A percentile compares a stretch with the other conserved stretches of the same genome.
Conservation (phyloP, 257 asterid species). For the Primulina tabacum region DNA sequence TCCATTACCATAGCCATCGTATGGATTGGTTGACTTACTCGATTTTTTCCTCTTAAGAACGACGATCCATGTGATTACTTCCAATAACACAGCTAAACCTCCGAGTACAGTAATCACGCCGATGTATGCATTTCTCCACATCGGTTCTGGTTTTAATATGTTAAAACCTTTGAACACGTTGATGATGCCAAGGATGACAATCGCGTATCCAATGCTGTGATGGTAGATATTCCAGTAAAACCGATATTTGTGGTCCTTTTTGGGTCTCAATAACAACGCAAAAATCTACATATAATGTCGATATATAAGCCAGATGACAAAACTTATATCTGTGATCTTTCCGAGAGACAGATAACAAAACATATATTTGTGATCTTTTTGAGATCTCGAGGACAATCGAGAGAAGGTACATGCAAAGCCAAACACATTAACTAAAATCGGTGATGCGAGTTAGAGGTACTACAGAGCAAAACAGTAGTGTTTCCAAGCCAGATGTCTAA, state of each 20-base stretch:
- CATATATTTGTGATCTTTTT: not conserved
- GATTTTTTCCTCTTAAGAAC: conserved; percentile 55
- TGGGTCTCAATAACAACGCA: conserved; percentile 75
- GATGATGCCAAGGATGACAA: conserved; percentile 57
- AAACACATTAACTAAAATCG: conserved; percentile 13
- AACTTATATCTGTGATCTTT: not conserved
- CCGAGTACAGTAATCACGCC: conserved; percentile 48
- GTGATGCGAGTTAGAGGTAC: not conserved
- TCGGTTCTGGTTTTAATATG: conserved; percentile 57
- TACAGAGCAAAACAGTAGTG: not conserved
- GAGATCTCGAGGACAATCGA: not conserved
- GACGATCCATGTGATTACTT: conserved; percentile 67
- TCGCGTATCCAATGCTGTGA: conserved; percentile 57
- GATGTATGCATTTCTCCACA: conserved; percentile 63
- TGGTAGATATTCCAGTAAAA: conserved; percentile 87
- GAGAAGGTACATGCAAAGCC: conserved; percentile 8
- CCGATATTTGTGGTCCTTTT: conserved; percentile 72
- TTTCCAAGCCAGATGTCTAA: not conserved
- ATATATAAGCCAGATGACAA: not conserved
- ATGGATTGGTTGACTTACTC: conserved; percentile 51
- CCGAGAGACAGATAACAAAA: not conserved
- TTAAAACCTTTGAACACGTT: conserved; percentile 75
- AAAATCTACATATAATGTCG: conserved; percentile 40
- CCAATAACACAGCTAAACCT: conserved; percentile 46
- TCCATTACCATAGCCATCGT: conserved; percentile 41